These are phyloP conservation scores for Mycena haematopus DNA, from an alignment of 768 basidiomycete species.

Conservation along the genomic window DNA sequence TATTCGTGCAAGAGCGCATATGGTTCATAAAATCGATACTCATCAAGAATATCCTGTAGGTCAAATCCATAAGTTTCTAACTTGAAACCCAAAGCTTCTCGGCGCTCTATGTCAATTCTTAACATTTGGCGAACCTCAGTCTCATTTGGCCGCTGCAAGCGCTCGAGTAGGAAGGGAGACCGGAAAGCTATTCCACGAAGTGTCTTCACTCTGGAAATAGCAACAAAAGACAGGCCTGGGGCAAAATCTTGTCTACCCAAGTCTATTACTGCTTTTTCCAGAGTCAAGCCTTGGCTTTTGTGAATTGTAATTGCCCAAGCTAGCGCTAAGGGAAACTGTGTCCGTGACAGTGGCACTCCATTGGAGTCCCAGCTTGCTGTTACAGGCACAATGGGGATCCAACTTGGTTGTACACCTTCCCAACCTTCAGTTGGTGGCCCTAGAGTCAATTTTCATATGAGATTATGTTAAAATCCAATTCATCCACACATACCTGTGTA, in stretches of 20 bases:
- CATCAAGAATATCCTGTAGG: background rate
- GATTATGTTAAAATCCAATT: background rate
- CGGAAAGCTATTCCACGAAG: background rate
- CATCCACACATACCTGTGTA: background rate
- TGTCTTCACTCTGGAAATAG: constrained; percentile 24
- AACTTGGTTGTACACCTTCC: background rate
- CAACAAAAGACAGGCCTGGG: constrained; percentile 13
- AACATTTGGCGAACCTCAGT: background rate
- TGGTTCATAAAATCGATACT: too few relatives aligned
- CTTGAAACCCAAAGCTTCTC: background rate
- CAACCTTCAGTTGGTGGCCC: background rate
- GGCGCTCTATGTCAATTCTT: background rate
- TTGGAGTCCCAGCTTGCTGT: background rate
- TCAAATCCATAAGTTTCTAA: background rate
- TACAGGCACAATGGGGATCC: background rate
- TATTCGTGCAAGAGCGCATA: too few relatives aligned
- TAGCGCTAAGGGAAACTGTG: background rate
- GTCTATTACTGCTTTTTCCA: constrained; percentile 4
- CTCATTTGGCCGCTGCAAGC: background rate
- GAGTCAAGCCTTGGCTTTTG: constrained; percentile 6
- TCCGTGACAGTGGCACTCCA: background rate
- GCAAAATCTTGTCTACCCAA: constrained; percentile 2
- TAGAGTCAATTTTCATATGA: background rate
- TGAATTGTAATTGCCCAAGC: constrained; percentile 11
- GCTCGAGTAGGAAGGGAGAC: background rate